phyloP scores from a whole-genome alignment of 768 basidiomycete species.

The Hypsizygus marmoreus region DNA sequence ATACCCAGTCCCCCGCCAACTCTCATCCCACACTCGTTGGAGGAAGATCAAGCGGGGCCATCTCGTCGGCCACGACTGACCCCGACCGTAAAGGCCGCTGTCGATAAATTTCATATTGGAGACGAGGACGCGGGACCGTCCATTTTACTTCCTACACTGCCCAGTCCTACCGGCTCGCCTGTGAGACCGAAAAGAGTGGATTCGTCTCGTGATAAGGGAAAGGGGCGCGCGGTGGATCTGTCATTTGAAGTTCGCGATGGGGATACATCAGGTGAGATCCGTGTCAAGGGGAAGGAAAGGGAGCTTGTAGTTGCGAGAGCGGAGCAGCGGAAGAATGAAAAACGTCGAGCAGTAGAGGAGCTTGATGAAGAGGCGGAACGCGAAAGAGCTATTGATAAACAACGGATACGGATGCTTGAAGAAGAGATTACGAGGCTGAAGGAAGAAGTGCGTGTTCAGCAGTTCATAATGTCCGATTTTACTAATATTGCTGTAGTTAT shows the following conservation, averaged over 20 bases:
- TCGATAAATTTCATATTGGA: conserved; percentile 45
- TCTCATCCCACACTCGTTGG: background rate
- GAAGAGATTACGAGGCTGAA: conserved; percentile 62
- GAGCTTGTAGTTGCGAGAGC: conserved; percentile 59
- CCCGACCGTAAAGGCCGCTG: conserved; percentile 50
- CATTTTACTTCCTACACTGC: conserved; percentile 52
- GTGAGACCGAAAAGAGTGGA: conserved; percentile 6
- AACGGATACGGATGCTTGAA: conserved; percentile 63
- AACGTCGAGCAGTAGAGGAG: conserved; percentile 38
- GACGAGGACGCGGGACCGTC: conserved; percentile 54
- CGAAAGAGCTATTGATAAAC: conserved; percentile 60
- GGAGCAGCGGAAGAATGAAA: conserved; percentile 49
- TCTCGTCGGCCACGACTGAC: conserved; percentile 29
- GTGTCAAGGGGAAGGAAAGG: conserved; percentile 61
- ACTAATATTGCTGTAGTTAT: conserved; percentile 2
- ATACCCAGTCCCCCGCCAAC: conserved; percentile 13
- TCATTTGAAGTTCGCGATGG: conserved; percentile 15
- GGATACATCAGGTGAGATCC: conserved; percentile 46
- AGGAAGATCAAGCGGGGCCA: conserved; percentile 15
- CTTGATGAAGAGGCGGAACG: conserved; percentile 30
- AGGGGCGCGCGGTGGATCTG: conserved; percentile 39
- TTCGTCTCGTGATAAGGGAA: conserved; percentile 41
- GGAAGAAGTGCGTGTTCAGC: conserved; percentile 48
- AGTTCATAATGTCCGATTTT: background rate
- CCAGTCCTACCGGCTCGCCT: conserved; percentile 43